Base-by-base conservation (phyloP, 2,329 filamentous ascomycete genomes). In the Fusarium sp. region DNA sequence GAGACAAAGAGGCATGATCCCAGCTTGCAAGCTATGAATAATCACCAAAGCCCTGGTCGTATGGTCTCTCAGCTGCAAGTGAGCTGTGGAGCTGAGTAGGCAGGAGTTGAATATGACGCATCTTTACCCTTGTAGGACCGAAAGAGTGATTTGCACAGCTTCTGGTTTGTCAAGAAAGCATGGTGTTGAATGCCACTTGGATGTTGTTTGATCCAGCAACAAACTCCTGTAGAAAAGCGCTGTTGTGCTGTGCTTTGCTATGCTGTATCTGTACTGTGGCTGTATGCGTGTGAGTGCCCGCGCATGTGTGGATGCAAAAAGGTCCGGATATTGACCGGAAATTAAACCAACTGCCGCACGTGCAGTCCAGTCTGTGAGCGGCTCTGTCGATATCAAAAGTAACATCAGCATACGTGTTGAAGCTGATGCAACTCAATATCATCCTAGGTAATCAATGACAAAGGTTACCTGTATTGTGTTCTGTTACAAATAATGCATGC, bases 1-100 rank as follows among this genome's bases (percentile, higher is more conserved):
- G 67, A 61, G 62, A 56, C 41, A 56, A 57, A 71, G 65, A 74
- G 68, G 68, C 71, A 68, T 72, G 66, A 74, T 75, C 72, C 73
- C 58, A 52, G 73, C 48, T 59, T 62, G 50, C 60, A 55, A 55
- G 44, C 48, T 56, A 26, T 70, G 55, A 52, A 58, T 52, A 60
- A 70, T 65, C 51, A 60, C 10, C 49, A 55, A 48, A 54, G 41
- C 51, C 64, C 65, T 71, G 67, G 55, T 52, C 46, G 52, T 48
- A 47, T 56, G 50, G 47, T 47, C 45, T 55, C 40, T 49, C 52
- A 60, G 51, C 53, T 56, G 44, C 39, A 35, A 48, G 30, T 54
- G 49, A 57, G 56, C 53, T 49, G 39, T 40, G 17, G 56, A 46
- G 20, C 56, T 43, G 52, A 41, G 28, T 50, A 46, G 69, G 51